Evolutionary conservation across 306 rosid genomes (phyloP), one percentile per base, ranked within the genome.

Genomic region (Potentilla sterilis): DNA sequence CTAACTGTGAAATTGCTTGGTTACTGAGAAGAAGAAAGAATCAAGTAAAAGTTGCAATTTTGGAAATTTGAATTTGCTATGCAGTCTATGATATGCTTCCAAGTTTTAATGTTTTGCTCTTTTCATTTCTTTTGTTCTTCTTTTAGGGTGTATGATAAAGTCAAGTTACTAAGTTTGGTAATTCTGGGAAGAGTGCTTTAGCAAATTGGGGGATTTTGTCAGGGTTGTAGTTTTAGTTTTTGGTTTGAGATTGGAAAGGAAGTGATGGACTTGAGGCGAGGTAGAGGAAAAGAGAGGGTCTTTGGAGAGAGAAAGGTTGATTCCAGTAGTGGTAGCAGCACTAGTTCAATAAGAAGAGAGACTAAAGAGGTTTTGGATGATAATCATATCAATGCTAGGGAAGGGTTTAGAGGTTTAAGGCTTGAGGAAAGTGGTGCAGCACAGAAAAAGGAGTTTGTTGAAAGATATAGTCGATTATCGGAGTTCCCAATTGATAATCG

Each of bases 141-240:
- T 19, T 12, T 65, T 51, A 38, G 34, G 22, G 35, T 49, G 51
- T 62, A 12, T 62, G 51, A 37, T 22, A 19, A 44, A 47, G 77
- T 77, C 21, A 14, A 52, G 75, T 47, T 68, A 13, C 73, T 62
- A 34, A 61, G 16, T n/a, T 37, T 79, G 65, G 75, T 63, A 84
- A 69, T 32, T 65, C 13, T 73, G 75, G 52, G 52, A 78, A 75
- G 78, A 55, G 77, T 42, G 51, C 40, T 41, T 66, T 62, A 48
- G 83, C 51, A 86, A 80, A 35, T 70, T 65, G 47, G 84, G 40
- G 64, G 77, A 41, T 11, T 67, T 75, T 78, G 42, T 78, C 81
- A 52, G 75, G 65, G 55, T 46, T 42, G 73, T 64, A 41, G 75
- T 64, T 65, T 24, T 70, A 28, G 43, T 70, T 37, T 40, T 38